These are phyloP conservation scores for Boehmeria nivea DNA, from an alignment of 306 rosid genomes.

Conservation along the genomic window DNA sequence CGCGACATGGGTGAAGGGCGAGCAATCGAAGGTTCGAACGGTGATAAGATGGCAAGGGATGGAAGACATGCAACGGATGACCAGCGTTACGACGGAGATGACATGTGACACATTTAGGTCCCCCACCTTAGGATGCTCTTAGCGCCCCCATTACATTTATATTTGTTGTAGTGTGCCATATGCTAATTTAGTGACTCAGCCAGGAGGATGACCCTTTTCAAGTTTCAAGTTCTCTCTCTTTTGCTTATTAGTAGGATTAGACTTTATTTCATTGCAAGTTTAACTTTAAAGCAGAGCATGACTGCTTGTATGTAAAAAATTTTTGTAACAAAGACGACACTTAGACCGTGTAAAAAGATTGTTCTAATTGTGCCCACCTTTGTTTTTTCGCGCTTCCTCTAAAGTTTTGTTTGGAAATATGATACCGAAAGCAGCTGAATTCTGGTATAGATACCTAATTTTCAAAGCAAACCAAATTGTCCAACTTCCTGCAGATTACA, in stretches of 20 bases:
- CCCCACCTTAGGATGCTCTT: neutral
- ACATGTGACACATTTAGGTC: conserved; percentile 6
- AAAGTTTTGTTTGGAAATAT: too few relatives aligned
- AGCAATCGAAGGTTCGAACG: conserved; percentile 22
- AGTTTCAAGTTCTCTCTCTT: neutral
- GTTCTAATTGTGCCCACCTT: conserved; percentile 4
- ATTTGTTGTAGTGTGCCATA: conserved; percentile 16
- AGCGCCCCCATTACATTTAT: conserved; percentile 1
- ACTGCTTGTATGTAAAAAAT: conserved; percentile 14
- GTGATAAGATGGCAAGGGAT: conserved; percentile 23
- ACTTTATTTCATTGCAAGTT: conserved; percentile 10
- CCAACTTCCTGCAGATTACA: conserved; percentile 29
- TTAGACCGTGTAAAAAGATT: conserved; percentile 20
- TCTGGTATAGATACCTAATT: too few relatives aligned
- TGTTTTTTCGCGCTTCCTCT: too few relatives aligned
- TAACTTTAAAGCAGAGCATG: conserved; percentile 7
- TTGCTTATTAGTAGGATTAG: conserved; percentile 18
- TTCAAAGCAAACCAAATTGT: conserved; percentile 18
- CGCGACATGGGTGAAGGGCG: conserved; percentile 30
- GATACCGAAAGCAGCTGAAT: too few relatives aligned
- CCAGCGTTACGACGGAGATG: conserved; percentile 17
- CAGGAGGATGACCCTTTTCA: neutral
- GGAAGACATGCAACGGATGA: conserved; percentile 16
- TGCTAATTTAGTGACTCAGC: conserved; percentile 17
- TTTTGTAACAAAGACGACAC: conserved; percentile 10